Evolutionary conservation across 148 eudicot species (phyloP), one percentile per base, ranked within the genome.

Genomic region (Dysphania ambrosioides): DNA sequence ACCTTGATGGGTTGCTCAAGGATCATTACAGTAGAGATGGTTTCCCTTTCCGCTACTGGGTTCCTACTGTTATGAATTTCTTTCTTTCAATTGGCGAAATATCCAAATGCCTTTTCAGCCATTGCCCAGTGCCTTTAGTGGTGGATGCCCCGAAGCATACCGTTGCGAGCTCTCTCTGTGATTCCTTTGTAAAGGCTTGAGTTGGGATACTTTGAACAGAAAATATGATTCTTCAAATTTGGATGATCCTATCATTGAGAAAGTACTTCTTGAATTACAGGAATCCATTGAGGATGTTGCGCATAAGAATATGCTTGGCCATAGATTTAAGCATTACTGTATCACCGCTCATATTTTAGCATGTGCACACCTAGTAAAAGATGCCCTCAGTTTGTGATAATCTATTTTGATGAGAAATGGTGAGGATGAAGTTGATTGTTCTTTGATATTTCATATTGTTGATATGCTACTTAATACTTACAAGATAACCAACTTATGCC

Each of bases 211-310:
- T 9, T 77, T 91, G 53, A 79, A 83, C 44, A 71, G 75, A 72
- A 83, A 77, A 51, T 88, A 85, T 72, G 75, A 63, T 47, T 80
- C 81, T 0, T 35, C 80, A 23, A 51, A 55, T 30, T 71, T 91
- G 36, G 83, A 75, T 72, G 71, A 79, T 67, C 36, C 83, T 40
- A 51, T 88, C 0, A 74, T 87, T 35, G 73, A 84, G 47, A 81
- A 77, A 60, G 89, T 91, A 23, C 87, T 94, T 36, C 61, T 91
- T 7, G 86, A 92, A 59, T 84, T 91, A 63, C 90, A 88, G 82
- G 85, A 91, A 72, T 93, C 97, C 38, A 34, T 69, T 1, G 86
- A 88, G 65, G 94, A 97, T 97, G 86, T 89, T 68, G 83, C 97
- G 0, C 85, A 80, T 31, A 67, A 55, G 42, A 79, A 69, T 82